Conservation (phyloP, 768 basidiomycete species). For the Kwoniella dejecticola region DNA sequence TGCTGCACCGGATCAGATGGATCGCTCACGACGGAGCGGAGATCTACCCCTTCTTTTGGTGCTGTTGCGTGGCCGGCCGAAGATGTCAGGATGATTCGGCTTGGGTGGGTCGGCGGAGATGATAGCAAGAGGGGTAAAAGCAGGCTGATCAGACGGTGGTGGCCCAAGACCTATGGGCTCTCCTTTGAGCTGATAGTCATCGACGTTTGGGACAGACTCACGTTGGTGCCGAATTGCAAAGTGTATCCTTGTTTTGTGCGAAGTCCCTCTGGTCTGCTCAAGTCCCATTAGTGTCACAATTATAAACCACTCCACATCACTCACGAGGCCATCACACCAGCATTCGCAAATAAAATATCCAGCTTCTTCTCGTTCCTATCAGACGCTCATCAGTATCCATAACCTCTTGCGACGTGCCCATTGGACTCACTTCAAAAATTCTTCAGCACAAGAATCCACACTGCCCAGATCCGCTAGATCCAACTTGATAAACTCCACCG, state of each 20-base stretch:
- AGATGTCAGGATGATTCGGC: constrained; percentile 38
- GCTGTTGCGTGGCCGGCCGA: constrained; percentile 43
- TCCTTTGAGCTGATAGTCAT: background rate
- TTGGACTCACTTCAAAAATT: constrained; percentile 37
- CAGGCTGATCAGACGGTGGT: constrained; percentile 34
- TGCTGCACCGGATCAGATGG: constrained; percentile 2
- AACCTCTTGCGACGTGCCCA: no score
- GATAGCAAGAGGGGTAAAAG: constrained; percentile 35
- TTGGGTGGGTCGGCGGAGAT: constrained; percentile 20
- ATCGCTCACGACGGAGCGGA: constrained; percentile 27
- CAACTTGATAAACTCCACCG: constrained; percentile 35
- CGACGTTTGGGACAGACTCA: constrained; percentile 11
- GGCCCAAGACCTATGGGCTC: constrained; percentile 32
- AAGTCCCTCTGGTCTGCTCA: constrained; percentile 30
- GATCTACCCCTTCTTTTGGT: constrained; percentile 38
- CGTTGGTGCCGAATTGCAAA: constrained; percentile 51
- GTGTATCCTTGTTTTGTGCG: constrained; percentile 47
- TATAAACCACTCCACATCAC: no score
- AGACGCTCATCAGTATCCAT: no score
- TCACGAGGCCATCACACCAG: constrained; percentile 52
- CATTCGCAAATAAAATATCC: constrained; percentile 46
- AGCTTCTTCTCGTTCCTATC: constrained; percentile 29
- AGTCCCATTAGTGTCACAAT: no score
- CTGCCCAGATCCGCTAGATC: constrained; percentile 45
- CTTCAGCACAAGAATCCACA: constrained; percentile 32